Conservation (phyloP, 768 basidiomycete species). For the Podaxis carcinomalis region DNA sequence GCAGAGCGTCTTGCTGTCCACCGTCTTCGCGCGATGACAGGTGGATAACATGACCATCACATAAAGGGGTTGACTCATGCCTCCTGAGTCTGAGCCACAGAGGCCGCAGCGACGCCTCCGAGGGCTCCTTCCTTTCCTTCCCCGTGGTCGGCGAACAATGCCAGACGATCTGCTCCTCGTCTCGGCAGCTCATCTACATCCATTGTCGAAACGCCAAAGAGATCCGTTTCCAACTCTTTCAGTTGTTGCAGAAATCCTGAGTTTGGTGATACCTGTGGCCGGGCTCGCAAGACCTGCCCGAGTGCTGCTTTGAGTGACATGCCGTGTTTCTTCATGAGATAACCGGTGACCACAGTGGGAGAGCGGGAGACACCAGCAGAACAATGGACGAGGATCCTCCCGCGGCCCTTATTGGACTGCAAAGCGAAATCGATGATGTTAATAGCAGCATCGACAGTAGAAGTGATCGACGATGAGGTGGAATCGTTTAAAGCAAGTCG, state of each 20-base stretch:
- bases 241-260: constrained; percentile 39
- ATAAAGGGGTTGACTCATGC: too few relatives aligned
- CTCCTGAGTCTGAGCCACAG: neutral
- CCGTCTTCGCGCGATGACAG: too few relatives aligned
- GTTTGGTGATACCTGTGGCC: constrained; percentile 38
- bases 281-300: constrained; percentile 25
- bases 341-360: constrained; percentile 36
- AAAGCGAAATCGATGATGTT: constrained; percentile 26
- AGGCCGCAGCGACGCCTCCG: neutral
- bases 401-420: constrained; percentile 19
- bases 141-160: constrained; percentile 21
- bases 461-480: constrained; percentile 22
- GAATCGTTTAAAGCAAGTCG: constrained; percentile 35
- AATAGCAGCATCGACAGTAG: constrained; percentile 23
- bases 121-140: neutral
- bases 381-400: constrained; percentile 40
- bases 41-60: too few relatives aligned
- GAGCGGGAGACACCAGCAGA: constrained; percentile 43
- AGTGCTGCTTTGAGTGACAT: constrained; percentile 37
- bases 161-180: constrained; percentile 28
- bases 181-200: constrained; percentile 32
- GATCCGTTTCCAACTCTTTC: constrained; percentile 28
- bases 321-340: constrained; percentile 30
- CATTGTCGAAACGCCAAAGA: constrained; percentile 22
- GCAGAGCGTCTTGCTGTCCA: too few relatives aligned